Conservation (phyloP, 2,329 filamentous ascomycete species). For the Verticillium nonalfalfae region DNA sequence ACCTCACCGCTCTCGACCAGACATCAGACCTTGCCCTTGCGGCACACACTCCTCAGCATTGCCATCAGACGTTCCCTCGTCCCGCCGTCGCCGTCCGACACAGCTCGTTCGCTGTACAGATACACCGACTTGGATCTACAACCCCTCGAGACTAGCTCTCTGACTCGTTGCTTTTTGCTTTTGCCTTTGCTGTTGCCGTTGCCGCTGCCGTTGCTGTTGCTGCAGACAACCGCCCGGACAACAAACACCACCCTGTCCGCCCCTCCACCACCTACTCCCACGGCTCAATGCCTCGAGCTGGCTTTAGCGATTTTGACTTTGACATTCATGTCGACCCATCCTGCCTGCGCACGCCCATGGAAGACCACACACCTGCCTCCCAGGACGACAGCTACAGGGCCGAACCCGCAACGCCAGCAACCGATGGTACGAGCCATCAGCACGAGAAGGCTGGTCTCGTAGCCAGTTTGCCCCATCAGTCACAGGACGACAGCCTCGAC, state of each 20-base stretch:
- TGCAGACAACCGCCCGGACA: background rate
- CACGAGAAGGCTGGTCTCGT: background rate
- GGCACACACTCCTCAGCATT: background rate
- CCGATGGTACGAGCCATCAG: background rate
- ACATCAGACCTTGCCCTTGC: background rate
- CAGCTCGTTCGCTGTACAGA: background rate
- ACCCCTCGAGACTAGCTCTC: background rate
- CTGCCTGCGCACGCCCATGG: constrained; percentile 33
- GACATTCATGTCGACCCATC: constrained; percentile 41
- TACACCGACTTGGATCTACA: background rate
- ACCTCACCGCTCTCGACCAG: background rate
- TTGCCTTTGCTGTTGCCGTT: background rate
- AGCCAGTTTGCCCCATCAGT: background rate
- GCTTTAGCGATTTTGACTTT: constrained; percentile 30
- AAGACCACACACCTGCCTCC: constrained; percentile 22
- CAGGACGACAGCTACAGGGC: background rate
- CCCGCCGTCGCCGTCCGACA: background rate
- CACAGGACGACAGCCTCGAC: constrained; percentile 1
- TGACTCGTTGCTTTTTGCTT: background rate
- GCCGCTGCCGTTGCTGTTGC: background rate
- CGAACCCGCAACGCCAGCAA: background rate
- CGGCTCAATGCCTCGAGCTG: background rate
- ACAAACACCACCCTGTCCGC: background rate
- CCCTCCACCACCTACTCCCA: background rate
- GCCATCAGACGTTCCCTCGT: background rate